Evolutionary conservation across 108 stramenopile genomes (phyloP).

Genomic region (Conticribra guillardii): DNA sequence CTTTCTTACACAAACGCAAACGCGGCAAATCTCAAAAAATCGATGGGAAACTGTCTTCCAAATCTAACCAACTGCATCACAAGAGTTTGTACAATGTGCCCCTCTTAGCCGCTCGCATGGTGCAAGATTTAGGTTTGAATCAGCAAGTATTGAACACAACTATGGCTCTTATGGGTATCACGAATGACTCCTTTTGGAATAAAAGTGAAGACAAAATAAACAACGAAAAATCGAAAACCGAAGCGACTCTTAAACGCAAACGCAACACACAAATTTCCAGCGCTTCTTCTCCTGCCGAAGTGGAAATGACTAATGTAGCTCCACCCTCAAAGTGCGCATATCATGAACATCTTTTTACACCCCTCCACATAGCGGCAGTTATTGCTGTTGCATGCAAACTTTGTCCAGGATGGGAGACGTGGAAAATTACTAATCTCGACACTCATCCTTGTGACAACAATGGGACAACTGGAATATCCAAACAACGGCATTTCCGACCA

Average conservation of each 20-base stretch:
- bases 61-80: too few relatives aligned
- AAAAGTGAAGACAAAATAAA: not conserved
- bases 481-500: conserved; percentile 4
- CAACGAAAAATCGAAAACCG: not conserved
- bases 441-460: not conserved
- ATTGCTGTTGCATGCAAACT: conserved; percentile 64
- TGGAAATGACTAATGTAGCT: too few relatives aligned
- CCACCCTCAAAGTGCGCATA: conserved; percentile 28
- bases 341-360: conserved; percentile 40
- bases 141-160: conserved; percentile 59
- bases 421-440: conserved; percentile 36
- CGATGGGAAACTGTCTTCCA: too few relatives aligned
- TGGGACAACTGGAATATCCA: not conserved
- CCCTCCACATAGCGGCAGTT: conserved; percentile 53
- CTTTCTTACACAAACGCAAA: too few relatives aligned
- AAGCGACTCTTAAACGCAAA: too few relatives aligned
- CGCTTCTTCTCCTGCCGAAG: too few relatives aligned
- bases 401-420: conserved; percentile 56
- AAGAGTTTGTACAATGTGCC: conserved; percentile 50
- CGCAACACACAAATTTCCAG: too few relatives aligned
- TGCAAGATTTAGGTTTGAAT: conserved; percentile 59
- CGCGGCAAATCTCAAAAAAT: too few relatives aligned
- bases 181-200: not conserved
- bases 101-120: conserved; percentile 47
- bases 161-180: conserved; percentile 53